Evolutionary conservation across 176 grass and related monocot genomes (phyloP).

Genomic region (Bromus sterilis): DNA sequence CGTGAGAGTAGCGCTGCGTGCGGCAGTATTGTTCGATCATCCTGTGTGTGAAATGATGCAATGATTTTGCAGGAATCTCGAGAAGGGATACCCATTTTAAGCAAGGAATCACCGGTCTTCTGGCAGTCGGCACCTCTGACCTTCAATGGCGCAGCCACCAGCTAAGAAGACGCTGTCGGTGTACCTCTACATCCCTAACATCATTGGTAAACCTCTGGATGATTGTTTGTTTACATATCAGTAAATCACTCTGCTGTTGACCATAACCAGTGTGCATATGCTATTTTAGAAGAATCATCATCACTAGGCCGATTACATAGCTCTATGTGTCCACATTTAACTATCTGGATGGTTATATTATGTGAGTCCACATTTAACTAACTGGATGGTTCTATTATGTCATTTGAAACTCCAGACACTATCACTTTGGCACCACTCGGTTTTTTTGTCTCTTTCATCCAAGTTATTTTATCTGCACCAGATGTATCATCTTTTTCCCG

Average conservation of each 20-base stretch:
- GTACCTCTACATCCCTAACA: constrained; percentile 91
- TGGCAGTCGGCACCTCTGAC: not conserved
- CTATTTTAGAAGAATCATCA: not conserved
- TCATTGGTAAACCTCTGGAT: constrained; percentile 38
- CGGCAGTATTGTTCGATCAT: not conserved
- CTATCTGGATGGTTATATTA: not conserved
- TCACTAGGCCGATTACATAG: not conserved
- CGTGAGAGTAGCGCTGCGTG: too few relatives aligned
- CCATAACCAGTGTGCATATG: not conserved
- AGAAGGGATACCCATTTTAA: not conserved
- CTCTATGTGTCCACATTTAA: not conserved
- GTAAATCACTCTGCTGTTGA: not conserved
- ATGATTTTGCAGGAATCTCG: not conserved
- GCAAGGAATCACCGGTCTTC: not conserved
- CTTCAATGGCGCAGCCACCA: constrained; percentile 28
- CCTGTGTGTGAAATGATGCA: not conserved
- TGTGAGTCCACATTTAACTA: not conserved
- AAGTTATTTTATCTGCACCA: not conserved
- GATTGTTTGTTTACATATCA: not conserved
- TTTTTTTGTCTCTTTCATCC: not conserved
- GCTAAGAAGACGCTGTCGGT: constrained; percentile 33
- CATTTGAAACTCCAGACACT: not conserved
- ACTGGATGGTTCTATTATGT: not conserved
- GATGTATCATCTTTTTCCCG: not conserved
- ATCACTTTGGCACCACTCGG: too few relatives aligned